Evolutionary conservation across 1,284 basidiomycete genomes (phyloP), one percentile per base, ranked within the genome.

Genomic region (Leccinum fallax): DNA sequence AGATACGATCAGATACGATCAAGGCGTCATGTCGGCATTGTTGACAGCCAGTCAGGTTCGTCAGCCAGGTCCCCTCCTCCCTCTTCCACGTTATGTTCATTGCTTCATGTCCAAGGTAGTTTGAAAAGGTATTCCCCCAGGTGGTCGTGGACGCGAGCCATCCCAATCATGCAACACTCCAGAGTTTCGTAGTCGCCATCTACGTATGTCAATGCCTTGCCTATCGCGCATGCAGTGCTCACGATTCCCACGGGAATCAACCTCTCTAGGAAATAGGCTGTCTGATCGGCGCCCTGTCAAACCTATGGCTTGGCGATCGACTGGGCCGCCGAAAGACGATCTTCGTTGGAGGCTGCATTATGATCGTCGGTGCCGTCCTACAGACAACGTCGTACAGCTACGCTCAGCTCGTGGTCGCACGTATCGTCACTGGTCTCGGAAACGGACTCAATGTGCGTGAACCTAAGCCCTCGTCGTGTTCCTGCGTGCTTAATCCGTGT

Each of bases 361-460:
- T 85, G 84, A 78, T 80, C 13, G 72, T 85, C 40, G 84, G 84
- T 1, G 82, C 83, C 0, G 74, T 85, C 58, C 70, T 85, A 15
- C 83, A 84, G 63, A 71, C 79, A 15, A 78, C 76, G 28, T 74
- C 84, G 28, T 83, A 79, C 57, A 78, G 77, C 36, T 78, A 82
- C 16, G 67, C 79, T 5, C 82, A 84, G 53, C 80, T 85, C 74
- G n/a, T n/a, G n/a, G 79, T 83, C 4, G 82, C 80, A 15, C 76
- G 83, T 6, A 66, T 85, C 36, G 67, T 83, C 16, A 85, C 83
- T 46, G 83, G 83, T 43, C 57, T 90, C 19, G 87, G 89, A 10
- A 90, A 90, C 67, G 89, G 89, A 30, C 71, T 89, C 55, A 89
- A 89, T 67, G 85, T 85, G 58, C 43, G 81, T 70, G 19, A 48